phyloP scores from a whole-genome alignment of 306 rosid genomes.

The Fragaria vesca region DNA sequence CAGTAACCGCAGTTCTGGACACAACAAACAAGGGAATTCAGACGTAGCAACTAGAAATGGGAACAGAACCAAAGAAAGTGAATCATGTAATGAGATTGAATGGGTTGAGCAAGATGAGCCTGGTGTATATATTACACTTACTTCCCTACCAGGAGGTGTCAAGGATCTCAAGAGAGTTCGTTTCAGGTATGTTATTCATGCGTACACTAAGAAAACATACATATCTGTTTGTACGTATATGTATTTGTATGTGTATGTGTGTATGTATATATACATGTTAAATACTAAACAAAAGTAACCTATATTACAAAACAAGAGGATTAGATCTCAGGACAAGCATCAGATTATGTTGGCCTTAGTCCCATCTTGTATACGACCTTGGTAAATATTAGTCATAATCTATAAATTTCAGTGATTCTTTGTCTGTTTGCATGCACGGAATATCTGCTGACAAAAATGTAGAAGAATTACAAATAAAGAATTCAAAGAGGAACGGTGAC shows the following conservation, averaged over 20 bases:
- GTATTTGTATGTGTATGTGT: neutral
- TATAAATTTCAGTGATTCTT: neutral
- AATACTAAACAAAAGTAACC: neutral
- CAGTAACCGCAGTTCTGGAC: conserved; percentile 49
- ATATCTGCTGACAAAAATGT: neutral
- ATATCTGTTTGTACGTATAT: neutral
- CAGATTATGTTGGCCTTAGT: neutral
- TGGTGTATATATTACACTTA: conserved; percentile 92
- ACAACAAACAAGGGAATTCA: conserved; percentile 65
- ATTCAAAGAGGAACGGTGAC: neutral
- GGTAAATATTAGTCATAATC: neutral
- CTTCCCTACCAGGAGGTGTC: conserved; percentile 85
- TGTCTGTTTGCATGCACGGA: neutral
- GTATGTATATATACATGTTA: neutral
- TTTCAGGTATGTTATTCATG: conserved; percentile 63
- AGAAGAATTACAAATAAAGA: neutral
- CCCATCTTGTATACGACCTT: neutral
- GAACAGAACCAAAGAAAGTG: conserved; percentile 74
- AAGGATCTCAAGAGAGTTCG: conserved; percentile 96
- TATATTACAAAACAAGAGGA: neutral
- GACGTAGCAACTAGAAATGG: conserved; percentile 69
- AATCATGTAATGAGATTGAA: conserved; percentile 72
- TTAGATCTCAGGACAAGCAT: neutral
- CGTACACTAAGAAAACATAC: neutral
- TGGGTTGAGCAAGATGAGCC: conserved; percentile 99